Evolutionary conservation across 805 yeast genomes (phyloP), one percentile per base, ranked within the genome.

Genomic region (Metschnikowia kunwiensis): DNA sequence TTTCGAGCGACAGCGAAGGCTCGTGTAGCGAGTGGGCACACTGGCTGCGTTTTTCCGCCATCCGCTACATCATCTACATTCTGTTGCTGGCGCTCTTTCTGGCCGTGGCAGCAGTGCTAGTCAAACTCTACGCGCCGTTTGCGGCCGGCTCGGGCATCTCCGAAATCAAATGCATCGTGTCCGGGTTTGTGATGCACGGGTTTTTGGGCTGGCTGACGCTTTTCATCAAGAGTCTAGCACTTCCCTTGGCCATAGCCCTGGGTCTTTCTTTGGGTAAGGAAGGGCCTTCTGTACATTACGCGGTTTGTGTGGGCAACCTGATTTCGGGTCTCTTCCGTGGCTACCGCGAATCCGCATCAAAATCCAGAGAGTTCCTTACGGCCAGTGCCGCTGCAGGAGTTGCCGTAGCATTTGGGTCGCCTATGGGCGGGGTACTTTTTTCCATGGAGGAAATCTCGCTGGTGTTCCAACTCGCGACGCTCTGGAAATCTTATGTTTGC

Each of bases 121-220:
- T 94, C 30, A 70, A 77, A 46, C 57, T 58, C 10, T 79, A 77
- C 48, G 89, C 96, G 0, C 96, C 96, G 1, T 71, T 80, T 35
- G 97, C 98, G 2, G 94, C 97, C 1, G 99, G 99, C 0, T 85
- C 95, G 5, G 99, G 99, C 0, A 94, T 93, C 33, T 84, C 97
- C 11, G 99, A 93, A 60, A 91, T 93, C 55, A 93, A 94, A 61
- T 85, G 93, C 55, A 88, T 93, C 44, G 86, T 89, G 1, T 80
- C 94, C 0, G 99, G 99, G 0, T 94, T 89, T 57, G 77, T 74
- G 18, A 73, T 84, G 66, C 73, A 78, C 17, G 87, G 84, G 3
- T 93, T 91, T 51, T 69, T 93, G 35, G 83, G 81, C 18, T 71
- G 80, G 61, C 66, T 73, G 55, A 88, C 96, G 0, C 64, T 91